A percentile compares a stretch with the other conserved stretches of the same genome.
Evolutionary conservation across 345 rosid genomes (phyloP).

Genomic region (Eucalyptus decipiens): DNA sequence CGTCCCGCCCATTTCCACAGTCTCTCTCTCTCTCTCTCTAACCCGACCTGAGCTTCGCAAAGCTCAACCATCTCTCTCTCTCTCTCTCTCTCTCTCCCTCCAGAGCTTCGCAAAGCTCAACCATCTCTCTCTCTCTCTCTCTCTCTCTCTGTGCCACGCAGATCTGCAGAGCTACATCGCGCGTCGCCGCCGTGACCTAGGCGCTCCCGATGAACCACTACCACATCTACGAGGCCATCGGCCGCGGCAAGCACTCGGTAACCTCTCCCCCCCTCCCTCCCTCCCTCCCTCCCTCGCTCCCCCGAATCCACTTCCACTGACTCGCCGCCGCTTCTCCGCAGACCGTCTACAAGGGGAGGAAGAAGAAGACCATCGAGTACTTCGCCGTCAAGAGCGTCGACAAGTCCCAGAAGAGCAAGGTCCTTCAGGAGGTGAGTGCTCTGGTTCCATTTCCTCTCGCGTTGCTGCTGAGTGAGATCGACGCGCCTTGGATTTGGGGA

Average conservation of each 20-base stretch:
- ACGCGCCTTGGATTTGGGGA: not conserved
- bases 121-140: conserved; percentile 2
- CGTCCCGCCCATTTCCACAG: not conserved
- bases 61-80: conserved; percentile 7
- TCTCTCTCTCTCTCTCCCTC: not conserved
- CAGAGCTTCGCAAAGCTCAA: not conserved
- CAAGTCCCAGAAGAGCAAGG: conserved; percentile 80
- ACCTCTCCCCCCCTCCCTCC: not conserved
- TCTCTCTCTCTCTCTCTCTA: not conserved
- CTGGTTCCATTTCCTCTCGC: not conserved
- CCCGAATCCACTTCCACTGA: not conserved
- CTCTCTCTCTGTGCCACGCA: not conserved
- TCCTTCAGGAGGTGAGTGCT: conserved; percentile 71
- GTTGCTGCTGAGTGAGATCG: not conserved
- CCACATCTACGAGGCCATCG: conserved; percentile 95
- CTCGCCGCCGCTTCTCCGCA: not conserved
- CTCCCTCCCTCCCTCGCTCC: not conserved
- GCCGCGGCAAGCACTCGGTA: conserved; percentile 98
- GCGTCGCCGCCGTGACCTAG: not conserved
- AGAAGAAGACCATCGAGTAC: conserved; percentile 96
- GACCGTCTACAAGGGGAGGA: conserved; percentile 95
- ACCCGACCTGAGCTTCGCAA: not conserved
- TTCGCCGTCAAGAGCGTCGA: conserved; percentile 93
- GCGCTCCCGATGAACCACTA: conserved; percentile 55
- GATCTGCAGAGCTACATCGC: not conserved